Evolutionary conservation across 2,329 filamentous ascomycete genomes (phyloP).

Genomic region (Clonostachys byssicola): DNA sequence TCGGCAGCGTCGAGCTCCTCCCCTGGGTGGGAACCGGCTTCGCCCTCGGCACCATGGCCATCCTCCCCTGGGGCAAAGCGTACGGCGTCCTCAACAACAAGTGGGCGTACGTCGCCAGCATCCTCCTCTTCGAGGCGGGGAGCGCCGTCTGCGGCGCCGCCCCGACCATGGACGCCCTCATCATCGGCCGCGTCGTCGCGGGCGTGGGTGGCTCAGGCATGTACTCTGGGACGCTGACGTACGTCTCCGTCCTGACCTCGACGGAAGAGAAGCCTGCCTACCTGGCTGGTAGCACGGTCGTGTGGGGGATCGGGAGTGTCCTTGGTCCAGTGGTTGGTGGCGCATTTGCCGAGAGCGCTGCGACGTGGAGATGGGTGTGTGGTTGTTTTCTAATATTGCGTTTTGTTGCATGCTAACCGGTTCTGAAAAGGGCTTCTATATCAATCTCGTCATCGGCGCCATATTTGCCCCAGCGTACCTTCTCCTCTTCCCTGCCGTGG

Average conservation of each 20-base stretch:
- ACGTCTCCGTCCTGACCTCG: conserved; percentile 14
- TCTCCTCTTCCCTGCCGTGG: conserved; percentile 13
- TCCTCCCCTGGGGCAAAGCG: conserved; percentile 26
- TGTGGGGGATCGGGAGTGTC: conserved; percentile 33
- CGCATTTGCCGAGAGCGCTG: background rate
- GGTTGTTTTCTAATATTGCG: conserved; percentile 29
- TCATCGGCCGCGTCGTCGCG: conserved; percentile 35
- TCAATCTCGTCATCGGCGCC: conserved; percentile 43
- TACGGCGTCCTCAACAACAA: conserved; percentile 37
- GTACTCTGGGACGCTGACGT: conserved; percentile 22
- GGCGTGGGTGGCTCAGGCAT: conserved; percentile 34
- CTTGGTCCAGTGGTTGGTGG: conserved; percentile 29
- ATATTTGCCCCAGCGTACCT: conserved; percentile 16
- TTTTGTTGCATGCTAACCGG: background rate
- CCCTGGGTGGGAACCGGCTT: conserved; percentile 33
- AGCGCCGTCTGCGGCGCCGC: conserved; percentile 35
- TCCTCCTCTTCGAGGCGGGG: conserved; percentile 18
- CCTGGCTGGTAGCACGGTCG: conserved; percentile 8
- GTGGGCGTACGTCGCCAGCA: conserved; percentile 20
- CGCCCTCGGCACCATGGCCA: conserved; percentile 28
- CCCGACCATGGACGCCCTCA: conserved; percentile 35
- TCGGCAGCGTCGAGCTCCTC: conserved; percentile 26
- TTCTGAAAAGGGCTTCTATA: conserved; percentile 32
- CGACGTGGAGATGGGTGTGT: conserved; percentile 12
- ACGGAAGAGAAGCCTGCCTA: conserved; percentile 15